Evolutionary conservation across 371 early-diverging fungal genomes (phyloP).

Genomic region (Rhizopus arrhizus): DNA sequence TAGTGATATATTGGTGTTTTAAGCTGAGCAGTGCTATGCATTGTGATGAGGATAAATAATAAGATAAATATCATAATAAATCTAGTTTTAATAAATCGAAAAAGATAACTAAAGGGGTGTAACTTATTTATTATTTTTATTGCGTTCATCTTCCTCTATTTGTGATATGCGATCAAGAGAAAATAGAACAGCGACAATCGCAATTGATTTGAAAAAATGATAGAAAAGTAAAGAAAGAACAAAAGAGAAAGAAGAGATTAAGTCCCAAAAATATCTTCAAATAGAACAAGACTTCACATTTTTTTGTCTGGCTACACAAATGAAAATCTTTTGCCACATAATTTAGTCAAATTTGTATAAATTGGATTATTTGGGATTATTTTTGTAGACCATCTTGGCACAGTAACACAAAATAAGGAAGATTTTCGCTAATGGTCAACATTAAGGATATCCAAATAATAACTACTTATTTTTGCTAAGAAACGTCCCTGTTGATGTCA

Average conservation of each 20-base stretch:
- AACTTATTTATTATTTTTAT: too few species aligned
- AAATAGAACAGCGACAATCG: background rate
- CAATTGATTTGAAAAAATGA: background rate
- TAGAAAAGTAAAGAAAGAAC: background rate
- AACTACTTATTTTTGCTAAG: too few species aligned
- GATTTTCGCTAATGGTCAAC: too few species aligned
- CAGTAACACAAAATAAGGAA: background rate
- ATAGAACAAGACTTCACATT: background rate
- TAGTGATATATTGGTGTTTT: background rate
- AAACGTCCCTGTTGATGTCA: too few species aligned
- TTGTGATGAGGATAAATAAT: background rate
- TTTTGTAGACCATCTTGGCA: background rate
- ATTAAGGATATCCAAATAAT: too few species aligned
- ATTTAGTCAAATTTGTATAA: background rate
- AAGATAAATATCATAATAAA: too few species aligned
- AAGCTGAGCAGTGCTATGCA: background rate
- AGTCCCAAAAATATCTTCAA: background rate
- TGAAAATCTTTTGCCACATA: background rate
- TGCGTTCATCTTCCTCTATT: too few species aligned
- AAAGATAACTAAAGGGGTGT: too few species aligned
- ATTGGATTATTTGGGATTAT: background rate
- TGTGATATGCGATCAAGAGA: background rate
- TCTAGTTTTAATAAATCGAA: too few species aligned
- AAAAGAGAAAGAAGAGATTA: background rate
- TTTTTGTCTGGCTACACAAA: background rate